These are phyloP conservation scores for Trametes cinnabarina DNA, from an alignment of 768 basidiomycete species.

Conservation along the genomic window DNA sequence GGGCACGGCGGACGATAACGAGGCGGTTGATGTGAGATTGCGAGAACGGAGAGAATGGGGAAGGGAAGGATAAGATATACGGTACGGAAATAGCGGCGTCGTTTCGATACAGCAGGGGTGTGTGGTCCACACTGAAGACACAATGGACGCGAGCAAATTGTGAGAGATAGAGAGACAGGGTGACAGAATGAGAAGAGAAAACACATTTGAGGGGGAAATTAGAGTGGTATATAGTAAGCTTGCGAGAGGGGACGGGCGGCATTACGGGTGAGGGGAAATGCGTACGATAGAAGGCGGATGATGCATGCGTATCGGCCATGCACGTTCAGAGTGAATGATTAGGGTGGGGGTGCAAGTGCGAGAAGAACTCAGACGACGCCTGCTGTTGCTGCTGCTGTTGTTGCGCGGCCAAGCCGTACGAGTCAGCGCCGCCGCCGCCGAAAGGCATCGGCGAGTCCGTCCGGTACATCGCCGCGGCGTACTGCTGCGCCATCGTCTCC, in stretches of 20 bases:
- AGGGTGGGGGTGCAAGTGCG: conserved; percentile 12
- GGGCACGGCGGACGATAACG: conserved; percentile 14
- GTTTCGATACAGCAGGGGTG: conserved; percentile 18
- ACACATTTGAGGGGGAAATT: neutral
- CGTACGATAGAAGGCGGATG: neutral
- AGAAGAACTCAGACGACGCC: conserved; percentile 5
- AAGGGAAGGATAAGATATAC: neutral
- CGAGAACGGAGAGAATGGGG: neutral
- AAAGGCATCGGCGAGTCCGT: conserved; percentile 19
- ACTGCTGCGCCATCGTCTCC: conserved; percentile 16
- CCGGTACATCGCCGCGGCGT: conserved; percentile 10
- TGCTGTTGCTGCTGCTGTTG: conserved; percentile 7
- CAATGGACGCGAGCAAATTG: neutral
- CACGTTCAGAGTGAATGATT: conserved; percentile 15
- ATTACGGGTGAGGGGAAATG: neutral
- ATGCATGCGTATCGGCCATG: neutral
- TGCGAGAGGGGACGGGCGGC: neutral
- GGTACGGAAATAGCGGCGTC: conserved; percentile 13
- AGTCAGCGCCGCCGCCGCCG: conserved; percentile 9
- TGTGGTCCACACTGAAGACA: conserved; percentile 5
- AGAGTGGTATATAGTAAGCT: conserved; percentile 7
- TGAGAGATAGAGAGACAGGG: neutral
- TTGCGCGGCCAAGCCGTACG: neutral
- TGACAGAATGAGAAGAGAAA: neutral
- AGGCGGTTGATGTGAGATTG: neutral